Conservation (phyloP, 805 yeast species). For the Hanseniaspora lachancei region DNA sequence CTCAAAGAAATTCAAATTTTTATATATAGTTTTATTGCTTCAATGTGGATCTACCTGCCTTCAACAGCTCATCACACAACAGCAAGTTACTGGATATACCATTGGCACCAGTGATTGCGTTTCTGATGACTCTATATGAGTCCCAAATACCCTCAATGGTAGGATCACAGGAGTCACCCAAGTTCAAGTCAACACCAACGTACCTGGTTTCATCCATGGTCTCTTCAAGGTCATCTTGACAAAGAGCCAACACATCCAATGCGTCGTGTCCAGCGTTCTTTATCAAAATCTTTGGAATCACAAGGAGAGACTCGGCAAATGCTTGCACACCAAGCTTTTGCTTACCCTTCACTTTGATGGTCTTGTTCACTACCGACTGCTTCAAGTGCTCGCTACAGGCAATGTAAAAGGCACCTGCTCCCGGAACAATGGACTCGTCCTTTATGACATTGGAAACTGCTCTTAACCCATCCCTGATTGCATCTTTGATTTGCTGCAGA, state of each 20-base stretch:
- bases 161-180: slow-evolving; percentile 96
- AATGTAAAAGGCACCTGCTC: slow-evolving; percentile 92
- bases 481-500: slow-evolving; percentile 86
- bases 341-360: slow-evolving; percentile 63
- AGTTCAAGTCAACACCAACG: slow-evolving; percentile 78
- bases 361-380: slow-evolving; percentile 35
- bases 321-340: slow-evolving; percentile 84
- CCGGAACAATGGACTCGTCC: slow-evolving; percentile 80
- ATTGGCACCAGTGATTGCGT: slow-evolving; percentile 81
- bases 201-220: slow-evolving; percentile 43
- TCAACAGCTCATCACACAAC: slow-evolving; percentile 87
- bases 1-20: too few species aligned
- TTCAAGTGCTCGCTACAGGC: slow-evolving; percentile 61
- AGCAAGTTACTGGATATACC: slow-evolving; percentile 87
- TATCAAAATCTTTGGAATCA: slow-evolving; percentile 84
- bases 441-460: slow-evolving; percentile 84
- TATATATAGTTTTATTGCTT: slow-evolving; percentile 33
- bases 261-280: slow-evolving; percentile 90
- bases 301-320: slow-evolving; percentile 79
- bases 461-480: slow-evolving; percentile 91
- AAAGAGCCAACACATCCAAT: slow-evolving; percentile 72
- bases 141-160: slow-evolving; percentile 93
- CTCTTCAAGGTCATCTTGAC: slow-evolving; percentile 51
- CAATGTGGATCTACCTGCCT: slow-evolving; percentile 91
- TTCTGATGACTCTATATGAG: slow-evolving; percentile 83